Percentiles rank a stretch among this genome's conserved stretches.
These are phyloP conservation scores for Epichloe elymi DNA, from an alignment of 2,329 filamentous ascomycete species.

Conservation along the genomic window DNA sequence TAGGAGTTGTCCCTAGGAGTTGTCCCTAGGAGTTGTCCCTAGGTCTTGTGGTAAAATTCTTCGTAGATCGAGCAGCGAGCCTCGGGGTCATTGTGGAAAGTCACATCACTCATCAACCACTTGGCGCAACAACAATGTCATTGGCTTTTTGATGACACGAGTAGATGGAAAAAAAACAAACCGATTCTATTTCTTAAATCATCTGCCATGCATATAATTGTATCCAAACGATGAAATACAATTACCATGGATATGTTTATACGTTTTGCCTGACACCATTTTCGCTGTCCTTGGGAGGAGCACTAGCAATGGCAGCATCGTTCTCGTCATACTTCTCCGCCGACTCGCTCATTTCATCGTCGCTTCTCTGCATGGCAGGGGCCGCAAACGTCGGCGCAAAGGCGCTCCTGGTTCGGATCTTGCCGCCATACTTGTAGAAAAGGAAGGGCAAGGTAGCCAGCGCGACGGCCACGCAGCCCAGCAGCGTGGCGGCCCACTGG, in stretches of 20 bases:
- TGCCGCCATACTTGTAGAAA: conserved; percentile 47
- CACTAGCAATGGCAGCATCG: conserved; percentile 21
- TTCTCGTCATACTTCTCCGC: conserved; percentile 21
- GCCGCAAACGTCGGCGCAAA: conserved; percentile 36
- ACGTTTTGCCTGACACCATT: conserved; percentile 9
- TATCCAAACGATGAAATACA: too few species aligned
- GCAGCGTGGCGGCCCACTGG: conserved; percentile 46
- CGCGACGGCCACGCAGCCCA: conserved; percentile 44
- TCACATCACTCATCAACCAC: conserved; percentile 17
- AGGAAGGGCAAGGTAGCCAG: conserved; percentile 50
- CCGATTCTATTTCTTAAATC: too few species aligned
- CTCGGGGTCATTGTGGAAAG: conserved; percentile 24
- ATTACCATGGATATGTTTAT: background rate
- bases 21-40: too few species aligned
- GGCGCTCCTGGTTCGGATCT: conserved; percentile 40
- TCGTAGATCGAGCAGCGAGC: too few species aligned
- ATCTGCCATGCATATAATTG: too few species aligned
- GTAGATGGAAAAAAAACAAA: too few species aligned
- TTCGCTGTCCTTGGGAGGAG: conserved; percentile 19
- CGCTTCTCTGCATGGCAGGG: conserved; percentile 11
- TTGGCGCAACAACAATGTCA: too few species aligned
- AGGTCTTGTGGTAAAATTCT: too few species aligned
- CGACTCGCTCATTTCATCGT: conserved; percentile 8
- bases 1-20: too few species aligned
- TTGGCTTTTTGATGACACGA: too few species aligned